Evolutionary conservation across 2,329 filamentous ascomycete species (phyloP), one percentile per base, ranked within the genome.

Genomic region (Pseudocercospora crystallina): DNA sequence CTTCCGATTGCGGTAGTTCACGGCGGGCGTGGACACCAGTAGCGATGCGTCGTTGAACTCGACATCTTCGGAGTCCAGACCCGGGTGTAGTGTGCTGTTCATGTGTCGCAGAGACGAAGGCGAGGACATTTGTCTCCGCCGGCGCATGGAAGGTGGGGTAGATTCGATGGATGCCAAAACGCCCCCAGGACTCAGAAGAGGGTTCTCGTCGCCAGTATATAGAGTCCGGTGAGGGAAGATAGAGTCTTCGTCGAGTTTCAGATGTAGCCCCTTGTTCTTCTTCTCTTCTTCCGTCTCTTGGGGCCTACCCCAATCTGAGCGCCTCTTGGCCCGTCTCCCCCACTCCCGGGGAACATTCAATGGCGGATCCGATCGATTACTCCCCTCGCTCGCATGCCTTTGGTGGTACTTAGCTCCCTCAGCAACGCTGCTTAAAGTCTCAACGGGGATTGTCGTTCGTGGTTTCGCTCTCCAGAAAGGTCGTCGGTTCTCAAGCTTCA

Each of bases 1-100:
- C 30, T 60, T 62, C 2, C 67, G 70, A 33, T 59, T 51, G 9
- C 48, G 53, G 47, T 33, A 50, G 63, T 75, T 60, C 8, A 59
- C 58, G 64, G 69, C 69, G 11, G 76, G 76, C 2, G 76, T 79
- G 4, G 76, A 77, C 4, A 73, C 72, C 5, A 78, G 69, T 34
- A 79, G 60, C 11, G 73, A 76, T 13, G 67, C 70, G 14, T 71
- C 68, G 46, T 74, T 72, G 49, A 78, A 70, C 32, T 77, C 74
- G 12, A 75, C 69, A 8, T 69, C 69, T 49, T 61, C 49, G 58
- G 65, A 15, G 60, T 71, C 48, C 57, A 66, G 11, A 56, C 54
- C 44, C 43, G 53, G 34, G 14, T 47, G 48, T 7, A 66, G 26
- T 8, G 61, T 65, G 1, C 56, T 55, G 42, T 65, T 62, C 60